Evolutionary conservation across 306 rosid species (phyloP), one percentile per base, ranked within the genome.

Genomic region (Vigna trinervia): DNA sequence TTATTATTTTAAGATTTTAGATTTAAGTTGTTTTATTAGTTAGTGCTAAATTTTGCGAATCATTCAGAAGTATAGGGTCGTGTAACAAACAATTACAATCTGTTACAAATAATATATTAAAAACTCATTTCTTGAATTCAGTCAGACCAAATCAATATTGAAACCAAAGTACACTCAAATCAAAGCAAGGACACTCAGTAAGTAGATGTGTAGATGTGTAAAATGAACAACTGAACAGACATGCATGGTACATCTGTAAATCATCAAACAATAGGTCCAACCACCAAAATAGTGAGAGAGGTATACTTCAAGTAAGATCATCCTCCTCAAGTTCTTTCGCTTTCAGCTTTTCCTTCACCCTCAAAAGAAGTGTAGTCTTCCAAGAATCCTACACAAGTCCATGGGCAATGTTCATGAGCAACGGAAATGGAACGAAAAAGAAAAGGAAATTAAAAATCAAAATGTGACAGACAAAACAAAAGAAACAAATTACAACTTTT

Each of bases 241-340:
- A 30, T 30, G 57, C 50, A 83, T 45, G 72, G 53, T 67, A 73
- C 85, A 80, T 5, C 41, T 43, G 34, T 19, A 84, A 78, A 85
- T 73, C 80, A 88, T 79, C 86, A 74, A 68, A 78, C 82, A 80
- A 77, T 54, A 81, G 71, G 71, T 38, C 41, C 85, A 73, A 60
- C 34, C 75, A 81, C 58, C 74, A 36, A 32, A 54, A 45, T 50
- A 65, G 2, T 36, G n/a, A 36, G 28, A 2, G 61, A 2, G 61
- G 68, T 61, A 59, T 74, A 62, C 39, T 57, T 91, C 53, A 95
- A 46, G 99, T 95, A 46, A 95, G 98, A 78, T 95, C 98, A 58
- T 95, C 99, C 69, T 96, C 99, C 92, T 95, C 99, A 9, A 90
- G 88, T 80, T 95, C 99, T 85, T 89, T 96, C 78, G 99, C 95